These are phyloP conservation scores for Sungouiella blattae DNA, from an alignment of 805 yeast genomes.

Conservation along the genomic window DNA sequence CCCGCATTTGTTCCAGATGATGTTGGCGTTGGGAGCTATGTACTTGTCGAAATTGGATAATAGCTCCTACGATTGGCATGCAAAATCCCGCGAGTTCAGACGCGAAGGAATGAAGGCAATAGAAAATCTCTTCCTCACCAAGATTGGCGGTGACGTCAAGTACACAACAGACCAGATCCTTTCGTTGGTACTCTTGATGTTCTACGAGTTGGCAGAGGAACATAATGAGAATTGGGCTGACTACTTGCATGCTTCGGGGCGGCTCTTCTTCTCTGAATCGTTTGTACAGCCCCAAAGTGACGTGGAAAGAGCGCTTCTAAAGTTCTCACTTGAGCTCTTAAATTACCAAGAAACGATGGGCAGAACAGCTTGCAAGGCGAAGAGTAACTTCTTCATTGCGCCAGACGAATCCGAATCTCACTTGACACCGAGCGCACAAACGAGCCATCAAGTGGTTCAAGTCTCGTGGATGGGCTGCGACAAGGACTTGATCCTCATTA, in stretches of 20 bases:
- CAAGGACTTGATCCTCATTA: slow-evolving; percentile 17
- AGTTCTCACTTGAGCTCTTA: slow-evolving; percentile 23
- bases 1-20: slow-evolving; percentile 20
- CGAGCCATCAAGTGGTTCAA: neutral
- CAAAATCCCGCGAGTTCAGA: slow-evolving; percentile 15
- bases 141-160: slow-evolving; percentile 1
- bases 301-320: slow-evolving; percentile 18
- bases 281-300: slow-evolving; percentile 18
- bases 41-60: slow-evolving; percentile 18
- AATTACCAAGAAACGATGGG: slow-evolving; percentile 26
- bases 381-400: slow-evolving; percentile 19
- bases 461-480: slow-evolving; percentile 33
- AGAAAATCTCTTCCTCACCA: neutral
- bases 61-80: slow-evolving; percentile 15
- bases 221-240: slow-evolving; percentile 21
- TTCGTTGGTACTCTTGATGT: slow-evolving; percentile 19
- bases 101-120: slow-evolving; percentile 15
- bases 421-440: neutral
- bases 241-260: slow-evolving; percentile 19
- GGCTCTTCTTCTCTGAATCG: slow-evolving; percentile 12
- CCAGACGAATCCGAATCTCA: slow-evolving; percentile 6
- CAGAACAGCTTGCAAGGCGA: slow-evolving; percentile 27
- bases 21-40: slow-evolving; percentile 23
- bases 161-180: slow-evolving; percentile 17
- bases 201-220: slow-evolving; percentile 26